These are phyloP conservation scores for Pterocarpus santalinus DNA, from an alignment of 306 rosid genomes.

Conservation along the genomic window DNA sequence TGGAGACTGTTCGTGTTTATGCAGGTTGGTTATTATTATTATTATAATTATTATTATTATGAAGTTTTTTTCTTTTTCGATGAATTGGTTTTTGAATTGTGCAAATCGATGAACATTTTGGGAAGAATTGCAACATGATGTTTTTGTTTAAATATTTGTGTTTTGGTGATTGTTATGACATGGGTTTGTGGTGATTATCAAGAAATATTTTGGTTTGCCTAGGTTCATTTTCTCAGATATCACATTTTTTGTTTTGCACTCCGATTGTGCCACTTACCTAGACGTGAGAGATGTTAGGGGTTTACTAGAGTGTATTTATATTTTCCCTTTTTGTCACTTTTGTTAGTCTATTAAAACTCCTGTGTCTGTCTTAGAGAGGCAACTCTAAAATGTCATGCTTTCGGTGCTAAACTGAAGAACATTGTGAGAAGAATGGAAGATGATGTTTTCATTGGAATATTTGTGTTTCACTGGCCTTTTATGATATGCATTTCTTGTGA, in stretches of 20 bases:
- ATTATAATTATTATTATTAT: not conserved
- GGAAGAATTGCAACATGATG: conserved; percentile 4
- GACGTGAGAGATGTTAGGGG: too few species aligned
- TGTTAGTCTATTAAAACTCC: conserved; percentile 8
- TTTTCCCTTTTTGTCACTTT: not conserved
- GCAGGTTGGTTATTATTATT: conserved; percentile 63
- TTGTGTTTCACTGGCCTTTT: conserved; percentile 1
- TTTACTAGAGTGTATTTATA: too few species aligned
- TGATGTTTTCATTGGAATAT: not conserved
- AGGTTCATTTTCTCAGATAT: conserved; percentile 4
- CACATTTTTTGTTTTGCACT: too few species aligned
- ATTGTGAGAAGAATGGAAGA: not conserved
- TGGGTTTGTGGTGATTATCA: conserved; percentile 7
- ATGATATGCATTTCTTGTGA: conserved; percentile 6
- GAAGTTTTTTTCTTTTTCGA: not conserved
- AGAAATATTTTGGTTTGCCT: not conserved
- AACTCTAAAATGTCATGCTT: not conserved
- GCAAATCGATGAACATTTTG: conserved; percentile 18
- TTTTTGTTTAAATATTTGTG: conserved; percentile 1
- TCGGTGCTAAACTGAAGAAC: too few species aligned
- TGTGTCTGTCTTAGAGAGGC: not conserved
- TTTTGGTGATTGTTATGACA: conserved; percentile 1
- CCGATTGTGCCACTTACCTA: too few species aligned
- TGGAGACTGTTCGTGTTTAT: conserved; percentile 83
- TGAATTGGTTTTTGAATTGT: conserved; percentile 16